Conservation (phyloP, 371 early-diverging fungal species). For the Lichtheimia ramosa region DNA sequence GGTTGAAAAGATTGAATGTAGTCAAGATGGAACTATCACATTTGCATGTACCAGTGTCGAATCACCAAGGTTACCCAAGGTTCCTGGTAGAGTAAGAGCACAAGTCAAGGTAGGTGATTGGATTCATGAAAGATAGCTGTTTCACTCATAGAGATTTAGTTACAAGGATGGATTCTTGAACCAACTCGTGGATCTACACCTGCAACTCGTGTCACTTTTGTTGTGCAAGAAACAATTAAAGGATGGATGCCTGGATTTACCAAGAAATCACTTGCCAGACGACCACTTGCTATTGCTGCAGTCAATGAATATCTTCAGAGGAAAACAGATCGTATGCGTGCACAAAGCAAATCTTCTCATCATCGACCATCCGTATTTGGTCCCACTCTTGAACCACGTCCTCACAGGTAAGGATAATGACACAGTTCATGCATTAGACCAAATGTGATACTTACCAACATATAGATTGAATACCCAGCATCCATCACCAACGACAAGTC, state of each 20-base stretch:
- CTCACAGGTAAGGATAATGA: not conserved
- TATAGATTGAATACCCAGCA: not conserved
- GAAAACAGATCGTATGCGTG: slow-evolving; percentile 53
- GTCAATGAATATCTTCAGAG: slow-evolving; percentile 66
- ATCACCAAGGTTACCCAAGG: slow-evolving; percentile 61
- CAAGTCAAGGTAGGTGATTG: slow-evolving; percentile 47
- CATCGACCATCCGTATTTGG: slow-evolving; percentile 38
- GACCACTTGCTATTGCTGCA: slow-evolving; percentile 63
- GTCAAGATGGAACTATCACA: slow-evolving; percentile 48
- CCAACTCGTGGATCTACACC: slow-evolving; percentile 52
- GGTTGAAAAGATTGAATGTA: slow-evolving; percentile 52
- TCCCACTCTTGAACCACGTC: not conserved
- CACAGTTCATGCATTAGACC: not conserved
- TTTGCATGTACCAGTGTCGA: slow-evolving; percentile 70
- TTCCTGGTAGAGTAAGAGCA: slow-evolving; percentile 58
- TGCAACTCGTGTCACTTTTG: slow-evolving; percentile 65
- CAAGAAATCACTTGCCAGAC: slow-evolving; percentile 60
- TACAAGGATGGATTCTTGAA: slow-evolving; percentile 70
- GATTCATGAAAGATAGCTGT: too few species aligned
- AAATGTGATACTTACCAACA: too few species aligned
- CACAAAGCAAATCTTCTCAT: slow-evolving; percentile 22
- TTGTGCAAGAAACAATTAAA: slow-evolving; percentile 44
- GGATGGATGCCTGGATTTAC: slow-evolving; percentile 70
- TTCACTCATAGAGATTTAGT: slow-evolving; percentile 8
- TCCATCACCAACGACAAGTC: not conserved